Base-by-base conservation (phyloP, 306 rosid genomes). In the Glycine soja region DNA sequence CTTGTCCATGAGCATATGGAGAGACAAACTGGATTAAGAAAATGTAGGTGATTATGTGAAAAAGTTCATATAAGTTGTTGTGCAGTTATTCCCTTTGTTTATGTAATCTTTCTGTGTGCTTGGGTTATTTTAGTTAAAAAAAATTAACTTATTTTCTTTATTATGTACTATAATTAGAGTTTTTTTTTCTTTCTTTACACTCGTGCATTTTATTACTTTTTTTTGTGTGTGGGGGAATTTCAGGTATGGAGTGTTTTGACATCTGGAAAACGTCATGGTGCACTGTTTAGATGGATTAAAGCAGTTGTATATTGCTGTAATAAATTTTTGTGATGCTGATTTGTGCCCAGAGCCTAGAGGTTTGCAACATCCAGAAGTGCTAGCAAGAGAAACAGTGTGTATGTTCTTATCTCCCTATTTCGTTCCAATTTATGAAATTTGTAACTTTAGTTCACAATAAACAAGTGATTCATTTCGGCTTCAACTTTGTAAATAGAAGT, bases 301-400 rank as follows among this genome's bases (percentile, higher is more conserved):
- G 91, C 85, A 63, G 74, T 61, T 91, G 46, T 85, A 67, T 74
- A 73, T 81, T 75, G 42, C 87, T 76, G 46, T 85, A n/a, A 18
- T 70, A 7, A 88, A 51, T 52, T 91, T 90, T 80, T 93, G 92
- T 70, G 72, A 59, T 52, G 47, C 84, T 8, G 90, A 86, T 13
- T 42, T 34, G n/a, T 50, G 79, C 32, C 84, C 51, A 64, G 84
- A 74, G 72, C 77, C 87, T 36, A 70, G 42, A 40, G 90, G 92
- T 70, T 86, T 91, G 43, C 74, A 76, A 83, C 84, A 93, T 84
- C 97, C 97, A 61, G 88, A 87, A 81, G 86, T 72, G 80, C 83
- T 91, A 69, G 91, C 97, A 18, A 90, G 91, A 78, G 85, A 87
- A 88, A 91, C 97, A 59, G 87, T 87, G 10, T 93, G 97, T 93